phyloP scores from a whole-genome alignment of 1,284 basidiomycete genomes.

The Inonotus hispidus region DNA sequence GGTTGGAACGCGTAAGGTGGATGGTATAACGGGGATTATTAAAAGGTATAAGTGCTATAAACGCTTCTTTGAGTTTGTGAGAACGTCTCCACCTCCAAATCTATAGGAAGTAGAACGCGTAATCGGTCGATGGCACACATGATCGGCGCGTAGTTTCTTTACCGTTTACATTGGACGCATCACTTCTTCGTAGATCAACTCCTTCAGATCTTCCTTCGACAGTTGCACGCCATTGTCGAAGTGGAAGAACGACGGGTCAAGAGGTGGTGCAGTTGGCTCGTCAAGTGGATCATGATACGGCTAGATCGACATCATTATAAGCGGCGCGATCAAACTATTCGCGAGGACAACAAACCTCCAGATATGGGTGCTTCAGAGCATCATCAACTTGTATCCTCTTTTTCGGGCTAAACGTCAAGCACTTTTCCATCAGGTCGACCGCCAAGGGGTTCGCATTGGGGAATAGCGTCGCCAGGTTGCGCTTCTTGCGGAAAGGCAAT shows the following conservation, averaged over 20 bases:
- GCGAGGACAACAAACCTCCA: constrained; percentile 50
- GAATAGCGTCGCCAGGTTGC: constrained; percentile 70
- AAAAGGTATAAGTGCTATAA: not conserved
- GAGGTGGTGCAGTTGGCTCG: constrained; percentile 75
- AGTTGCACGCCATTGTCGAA: constrained; percentile 74
- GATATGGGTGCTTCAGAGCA: constrained; percentile 89
- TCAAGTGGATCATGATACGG: constrained; percentile 89
- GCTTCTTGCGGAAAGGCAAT: constrained; percentile 86
- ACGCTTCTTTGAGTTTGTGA: not conserved
- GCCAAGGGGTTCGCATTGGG: constrained; percentile 84
- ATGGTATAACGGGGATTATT: not conserved
- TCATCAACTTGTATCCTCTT: constrained; percentile 87
- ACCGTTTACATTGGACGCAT: constrained; percentile 18
- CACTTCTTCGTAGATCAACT: constrained; percentile 26
- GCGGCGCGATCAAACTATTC: constrained; percentile 2
- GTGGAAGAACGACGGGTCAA: constrained; percentile 86
- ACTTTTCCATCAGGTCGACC: constrained; percentile 85
- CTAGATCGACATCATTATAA: constrained; percentile 31
- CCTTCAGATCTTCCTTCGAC: constrained; percentile 65
- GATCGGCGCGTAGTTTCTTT: not conserved
- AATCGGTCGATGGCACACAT: not conserved
- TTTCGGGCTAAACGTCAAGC: constrained; percentile 89
- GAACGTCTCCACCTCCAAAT: not conserved
- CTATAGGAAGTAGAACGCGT: not conserved
- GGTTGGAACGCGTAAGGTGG: not conserved